phyloP scores from a whole-genome alignment of 805 yeast genomes.

The Nakazawaea wyomingensis region DNA sequence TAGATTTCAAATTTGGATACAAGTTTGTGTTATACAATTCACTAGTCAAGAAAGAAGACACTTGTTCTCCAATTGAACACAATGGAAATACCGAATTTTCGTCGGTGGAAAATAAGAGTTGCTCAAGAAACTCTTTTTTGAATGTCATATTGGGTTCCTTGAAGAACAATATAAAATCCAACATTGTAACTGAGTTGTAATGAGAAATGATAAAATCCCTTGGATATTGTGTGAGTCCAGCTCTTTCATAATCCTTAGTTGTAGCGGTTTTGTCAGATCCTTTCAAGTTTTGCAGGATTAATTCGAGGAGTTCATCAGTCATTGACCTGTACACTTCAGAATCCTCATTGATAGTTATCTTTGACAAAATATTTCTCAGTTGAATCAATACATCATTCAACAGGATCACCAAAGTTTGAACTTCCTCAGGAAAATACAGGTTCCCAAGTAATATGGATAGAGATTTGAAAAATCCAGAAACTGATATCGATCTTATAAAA shows the following conservation, averaged over 20 bases:
- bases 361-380: slow-evolving; percentile 31
- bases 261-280: slow-evolving; percentile 39
- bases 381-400: slow-evolving; percentile 4
- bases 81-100: slow-evolving; percentile 46
- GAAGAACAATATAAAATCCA: slow-evolving; percentile 50
- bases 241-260: slow-evolving; percentile 37
- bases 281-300: slow-evolving; percentile 34
- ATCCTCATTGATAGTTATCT: slow-evolving; percentile 32
- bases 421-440: no score
- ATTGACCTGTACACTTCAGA: slow-evolving; percentile 34
- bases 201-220: slow-evolving; percentile 35
- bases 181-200: slow-evolving; percentile 44
- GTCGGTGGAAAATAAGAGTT: slow-evolving; percentile 53
- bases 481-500: slow-evolving; percentile 41
- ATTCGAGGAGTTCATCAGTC: slow-evolving; percentile 33
- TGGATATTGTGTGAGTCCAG: slow-evolving; percentile 44
- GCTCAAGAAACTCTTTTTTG: slow-evolving; percentile 59
- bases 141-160: slow-evolving; percentile 54
- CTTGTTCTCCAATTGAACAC: slow-evolving; percentile 28
- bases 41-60: slow-evolving; percentile 23
- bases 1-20: slow-evolving; percentile 34
- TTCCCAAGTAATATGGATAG: slow-evolving; percentile 10
- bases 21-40: slow-evolving; percentile 13
- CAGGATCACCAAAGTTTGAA: no score
- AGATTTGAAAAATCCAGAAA: slow-evolving; percentile 34